Conservation (phyloP, 192 early-diverging fungal species). For the Backusella psychrophila region DNA sequence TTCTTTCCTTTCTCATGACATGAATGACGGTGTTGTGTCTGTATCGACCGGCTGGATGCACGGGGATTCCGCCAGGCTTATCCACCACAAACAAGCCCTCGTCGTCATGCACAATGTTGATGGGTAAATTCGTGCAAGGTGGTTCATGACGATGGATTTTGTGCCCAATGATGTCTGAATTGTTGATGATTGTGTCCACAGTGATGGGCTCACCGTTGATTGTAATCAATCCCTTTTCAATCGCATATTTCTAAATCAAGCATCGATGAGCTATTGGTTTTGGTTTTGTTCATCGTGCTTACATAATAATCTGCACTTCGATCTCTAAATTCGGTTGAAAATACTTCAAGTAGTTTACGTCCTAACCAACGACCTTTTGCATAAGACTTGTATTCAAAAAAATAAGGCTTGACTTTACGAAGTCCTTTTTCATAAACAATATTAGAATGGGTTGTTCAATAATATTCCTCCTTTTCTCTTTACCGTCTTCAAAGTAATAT, state of each 20-base stretch:
- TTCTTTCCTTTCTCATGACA: conserved; percentile 64
- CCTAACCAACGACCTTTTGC: conserved; percentile 91
- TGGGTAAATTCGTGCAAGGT: conserved; percentile 64
- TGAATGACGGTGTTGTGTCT: conserved; percentile 81
- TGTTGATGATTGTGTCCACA: conserved; percentile 63
- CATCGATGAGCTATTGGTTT: too few species aligned
- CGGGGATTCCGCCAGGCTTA: conserved; percentile 91
- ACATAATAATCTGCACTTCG: conserved; percentile 79
- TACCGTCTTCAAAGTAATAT: conserved; percentile 63
- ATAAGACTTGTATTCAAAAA: conserved; percentile 74
- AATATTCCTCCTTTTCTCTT: neutral
- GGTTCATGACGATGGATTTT: conserved; percentile 95
- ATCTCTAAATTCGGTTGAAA: conserved; percentile 87
- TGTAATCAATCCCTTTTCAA: conserved; percentile 75
- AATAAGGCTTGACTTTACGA: conserved; percentile 87
- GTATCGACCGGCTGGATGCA: conserved; percentile 81
- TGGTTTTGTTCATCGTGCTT: neutral
- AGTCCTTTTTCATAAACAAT: conserved; percentile 40
- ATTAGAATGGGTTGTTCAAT: too few species aligned
- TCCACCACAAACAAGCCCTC: conserved; percentile 78
- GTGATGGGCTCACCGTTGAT: conserved; percentile 66
- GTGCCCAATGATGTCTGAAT: conserved; percentile 80
- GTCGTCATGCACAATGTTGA: conserved; percentile 64
- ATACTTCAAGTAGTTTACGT: conserved; percentile 74
- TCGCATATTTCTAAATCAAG: conserved; percentile 58